phyloP scores from a whole-genome alignment of 169 alveolate genomes.

The Perkinsus olseni region DNA sequence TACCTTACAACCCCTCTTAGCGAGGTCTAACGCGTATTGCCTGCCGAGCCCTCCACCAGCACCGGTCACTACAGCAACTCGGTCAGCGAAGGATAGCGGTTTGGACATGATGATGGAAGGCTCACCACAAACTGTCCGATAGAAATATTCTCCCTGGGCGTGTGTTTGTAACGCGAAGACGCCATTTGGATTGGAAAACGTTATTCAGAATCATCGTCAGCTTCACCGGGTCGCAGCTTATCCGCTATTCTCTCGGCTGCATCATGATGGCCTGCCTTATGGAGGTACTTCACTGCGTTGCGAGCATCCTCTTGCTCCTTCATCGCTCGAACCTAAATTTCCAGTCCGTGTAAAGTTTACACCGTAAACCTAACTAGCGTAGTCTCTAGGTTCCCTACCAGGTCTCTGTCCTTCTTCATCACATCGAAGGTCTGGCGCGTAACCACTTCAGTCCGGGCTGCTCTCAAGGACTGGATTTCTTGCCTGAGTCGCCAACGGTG shows the following conservation, averaged over 20 bases:
- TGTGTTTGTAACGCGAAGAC: not conserved
- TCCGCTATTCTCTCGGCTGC: not conserved
- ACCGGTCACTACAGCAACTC: constrained; percentile 46
- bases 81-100: not conserved
- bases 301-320: not conserved
- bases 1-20: constrained; percentile 73
- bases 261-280: not conserved
- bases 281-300: not conserved
- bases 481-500: not conserved
- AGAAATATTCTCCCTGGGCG: too few relatives aligned
- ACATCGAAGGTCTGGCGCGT: not conserved
- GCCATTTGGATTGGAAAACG: not conserved
- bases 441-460: not conserved
- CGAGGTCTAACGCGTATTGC: constrained; percentile 67
- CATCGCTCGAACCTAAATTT: not conserved
- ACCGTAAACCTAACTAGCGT: not conserved
- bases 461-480: not conserved
- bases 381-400: not conserved
- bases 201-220: not conserved
- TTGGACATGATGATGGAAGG: not conserved
- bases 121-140: too few relatives aligned
- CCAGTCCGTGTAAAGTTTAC: too few relatives aligned
- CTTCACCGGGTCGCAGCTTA: not conserved
- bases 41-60: constrained; percentile 76
- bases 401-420: not conserved